Conservation (phyloP, 306 rosid species). For the Dryas alaskensis region DNA sequence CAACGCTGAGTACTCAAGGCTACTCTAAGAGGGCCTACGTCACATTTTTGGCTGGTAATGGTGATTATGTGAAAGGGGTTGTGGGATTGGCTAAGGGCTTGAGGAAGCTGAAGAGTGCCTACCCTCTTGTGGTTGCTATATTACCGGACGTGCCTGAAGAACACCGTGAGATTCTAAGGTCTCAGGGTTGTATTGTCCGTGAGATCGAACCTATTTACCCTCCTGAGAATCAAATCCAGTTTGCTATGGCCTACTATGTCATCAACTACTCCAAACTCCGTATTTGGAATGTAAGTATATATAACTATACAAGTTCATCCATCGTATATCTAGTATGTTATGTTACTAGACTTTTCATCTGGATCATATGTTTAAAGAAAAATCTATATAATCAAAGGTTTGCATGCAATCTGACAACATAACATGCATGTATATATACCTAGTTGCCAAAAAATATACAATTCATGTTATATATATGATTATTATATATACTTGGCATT, state of each 20-base stretch:
- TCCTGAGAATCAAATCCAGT: slow-evolving; percentile 48
- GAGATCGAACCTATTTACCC: slow-evolving; percentile 64
- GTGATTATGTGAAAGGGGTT: slow-evolving; percentile 63
- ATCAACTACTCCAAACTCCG: slow-evolving; percentile 76
- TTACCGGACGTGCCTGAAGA: slow-evolving; percentile 62
- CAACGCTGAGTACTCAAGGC: neutral
- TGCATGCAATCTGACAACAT: no score
- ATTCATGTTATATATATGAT: no score
- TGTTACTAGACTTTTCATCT: neutral
- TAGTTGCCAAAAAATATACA: no score
- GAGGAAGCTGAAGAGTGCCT: slow-evolving; percentile 45
- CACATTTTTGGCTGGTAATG: slow-evolving; percentile 61
- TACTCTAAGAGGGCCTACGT: slow-evolving; percentile 44
- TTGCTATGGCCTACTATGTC: slow-evolving; percentile 66
- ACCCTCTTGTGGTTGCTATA: slow-evolving; percentile 61
- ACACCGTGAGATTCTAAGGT: slow-evolving; percentile 47
- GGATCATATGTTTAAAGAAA: neutral
- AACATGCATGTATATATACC: no score
- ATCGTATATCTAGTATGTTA: neutral
- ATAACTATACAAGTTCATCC: neutral
- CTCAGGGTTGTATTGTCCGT: slow-evolving; percentile 51
- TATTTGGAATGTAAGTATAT: slow-evolving; percentile 58
- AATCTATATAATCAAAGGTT: no score
- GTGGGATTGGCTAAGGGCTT: slow-evolving; percentile 59
- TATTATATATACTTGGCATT: neutral